Conservation (phyloP, 257 asterid genomes). For the Cinchona pubescens region DNA sequence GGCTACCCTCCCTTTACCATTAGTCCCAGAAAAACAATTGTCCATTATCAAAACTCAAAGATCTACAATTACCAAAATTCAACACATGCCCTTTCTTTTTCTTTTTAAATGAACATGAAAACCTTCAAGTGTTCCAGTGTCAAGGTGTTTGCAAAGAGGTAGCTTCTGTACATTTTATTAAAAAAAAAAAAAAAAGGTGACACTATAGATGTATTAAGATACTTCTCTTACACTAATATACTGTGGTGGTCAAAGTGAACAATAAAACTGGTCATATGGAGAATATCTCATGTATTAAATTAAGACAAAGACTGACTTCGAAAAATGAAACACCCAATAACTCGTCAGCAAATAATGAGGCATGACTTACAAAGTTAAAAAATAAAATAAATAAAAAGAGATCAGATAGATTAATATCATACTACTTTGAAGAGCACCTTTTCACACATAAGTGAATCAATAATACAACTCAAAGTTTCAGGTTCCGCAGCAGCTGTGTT, state of each 20-base stretch:
- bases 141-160: background rate
- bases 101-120: background rate
- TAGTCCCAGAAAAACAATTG: background rate
- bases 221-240: background rate
- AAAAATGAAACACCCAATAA: background rate
- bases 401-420: background rate
- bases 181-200: too few species aligned
- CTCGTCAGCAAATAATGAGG: background rate
- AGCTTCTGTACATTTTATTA: background rate
- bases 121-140: background rate
- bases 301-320: background rate
- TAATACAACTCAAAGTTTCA: conserved; percentile 51
- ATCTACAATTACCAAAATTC: background rate
- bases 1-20: background rate
- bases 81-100: background rate
- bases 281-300: background rate
- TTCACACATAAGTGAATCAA: conserved; percentile 64
- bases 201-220: background rate
- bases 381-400: background rate
- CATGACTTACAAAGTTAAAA: background rate
- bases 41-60: background rate
- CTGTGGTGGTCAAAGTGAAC: background rate
- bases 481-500: conserved; percentile 57
- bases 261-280: background rate
- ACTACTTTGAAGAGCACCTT: conserved; percentile 45